Base-by-base conservation (phyloP, 2,329 filamentous ascomycete species). In the Didymella exigua region DNA sequence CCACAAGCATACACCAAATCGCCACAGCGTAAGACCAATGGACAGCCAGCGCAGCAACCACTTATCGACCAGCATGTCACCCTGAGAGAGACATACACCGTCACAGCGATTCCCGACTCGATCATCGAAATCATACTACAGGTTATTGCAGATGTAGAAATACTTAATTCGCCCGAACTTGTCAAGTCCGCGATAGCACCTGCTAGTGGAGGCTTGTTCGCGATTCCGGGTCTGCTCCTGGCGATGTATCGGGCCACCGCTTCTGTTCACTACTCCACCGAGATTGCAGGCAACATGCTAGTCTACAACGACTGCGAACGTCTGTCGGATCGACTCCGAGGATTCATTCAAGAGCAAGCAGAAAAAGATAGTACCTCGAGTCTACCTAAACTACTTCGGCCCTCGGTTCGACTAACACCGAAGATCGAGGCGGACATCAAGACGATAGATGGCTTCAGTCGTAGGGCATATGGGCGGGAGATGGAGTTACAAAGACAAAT, bases 51-150 rank as follows among this genome's bases (percentile, higher is more conserved):
- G 19, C 40, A 66, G 2, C 59, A 68, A 18, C 38, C 56, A 19
- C 29, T 62, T 0, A 59, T 57, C 41, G 70, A 79, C 8, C 81
- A 86, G 50, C 89, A 95, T 69, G 78, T 98, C 55, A 89, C 90
- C 0, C 77, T 98, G 38, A 89, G 83, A 58, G 95, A 99, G 76
- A 89, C 84, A 1, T 99, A 96, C 73, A 90, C 87, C 54, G 89
- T 96, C 46, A 97, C 93, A 0, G 89, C 89, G 2, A 89, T 97
- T 72, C 93, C 95, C 0, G 88, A 91, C 57, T 85, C 87, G 4
- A 86, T 98, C 11, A 80, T 93, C 18, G 81, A 84, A 16, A 81
- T 90, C 24, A 85, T 93, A 47, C 78, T 80, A 84, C 58, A 77
- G 42, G 72, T 78, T 7, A 68, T 82, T 56, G 58, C 70, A 38